A percentile compares a stretch with the other conserved stretches of the same genome.
Evolutionary conservation across 1,139 yeast genomes (phyloP).

Genomic region (Pichia kudriavzevii): DNA sequence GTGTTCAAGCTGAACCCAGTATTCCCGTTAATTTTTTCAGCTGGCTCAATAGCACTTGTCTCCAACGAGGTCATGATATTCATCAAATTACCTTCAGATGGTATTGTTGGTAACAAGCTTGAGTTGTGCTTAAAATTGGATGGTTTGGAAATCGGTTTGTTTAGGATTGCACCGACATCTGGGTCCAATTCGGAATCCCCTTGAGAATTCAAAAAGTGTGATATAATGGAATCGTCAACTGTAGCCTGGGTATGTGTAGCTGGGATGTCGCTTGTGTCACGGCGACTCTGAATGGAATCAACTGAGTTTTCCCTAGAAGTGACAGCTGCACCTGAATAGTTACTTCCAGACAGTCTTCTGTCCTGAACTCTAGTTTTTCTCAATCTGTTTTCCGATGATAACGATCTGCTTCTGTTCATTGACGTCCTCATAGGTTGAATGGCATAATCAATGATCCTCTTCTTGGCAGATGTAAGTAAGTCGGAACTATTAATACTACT

Average conservation of each 20-base stretch:
- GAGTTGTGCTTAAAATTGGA: slow-evolving; percentile 6
- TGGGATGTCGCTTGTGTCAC: no score
- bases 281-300: no score
- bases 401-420: slow-evolving; percentile 13
- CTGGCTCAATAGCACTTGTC: slow-evolving; percentile 5
- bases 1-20: no score
- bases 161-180: slow-evolving; percentile 1
- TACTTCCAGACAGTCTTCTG: slow-evolving; percentile 10
- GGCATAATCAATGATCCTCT: slow-evolving; percentile 9
- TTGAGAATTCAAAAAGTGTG: slow-evolving; percentile 11
- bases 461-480: slow-evolving; percentile 10
- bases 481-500: not conserved
- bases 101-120: slow-evolving; percentile 18
- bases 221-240: slow-evolving; percentile 7
- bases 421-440: slow-evolving; percentile 10
- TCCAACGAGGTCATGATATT: slow-evolving; percentile 13
- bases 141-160: not conserved
- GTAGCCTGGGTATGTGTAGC: no score
- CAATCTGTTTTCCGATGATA: slow-evolving; percentile 15
- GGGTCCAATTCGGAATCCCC: slow-evolving; percentile 9
- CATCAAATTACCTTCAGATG: slow-evolving; percentile 20
- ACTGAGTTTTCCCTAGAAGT: slow-evolving; percentile 7
- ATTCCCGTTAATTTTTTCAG: no score
- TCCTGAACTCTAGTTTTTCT: slow-evolving; percentile 6
- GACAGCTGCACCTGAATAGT: not conserved